Percentiles rank a stretch among this genome's conserved stretches.
phyloP scores from a whole-genome alignment of 1,284 basidiomycete species.

The Retiboletus flavoniger region DNA sequence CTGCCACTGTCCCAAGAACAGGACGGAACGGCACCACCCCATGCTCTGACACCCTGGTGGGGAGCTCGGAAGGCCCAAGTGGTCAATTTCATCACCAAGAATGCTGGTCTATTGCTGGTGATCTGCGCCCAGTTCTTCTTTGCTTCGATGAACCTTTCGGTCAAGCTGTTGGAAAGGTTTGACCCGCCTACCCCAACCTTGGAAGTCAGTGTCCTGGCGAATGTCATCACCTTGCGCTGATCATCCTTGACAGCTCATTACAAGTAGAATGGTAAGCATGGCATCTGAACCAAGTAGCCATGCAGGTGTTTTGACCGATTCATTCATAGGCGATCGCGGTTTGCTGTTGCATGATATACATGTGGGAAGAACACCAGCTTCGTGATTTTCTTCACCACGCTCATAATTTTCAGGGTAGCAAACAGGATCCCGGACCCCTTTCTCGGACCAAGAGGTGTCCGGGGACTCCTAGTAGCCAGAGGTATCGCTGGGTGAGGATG shows the following conservation, averaged over 20 bases:
- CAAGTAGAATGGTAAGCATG: slow-evolving; percentile 46
- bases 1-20: background rate
- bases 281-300: background rate
- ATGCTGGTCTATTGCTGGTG: slow-evolving; percentile 63
- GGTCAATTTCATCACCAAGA: slow-evolving; percentile 27
- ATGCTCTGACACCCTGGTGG: background rate
- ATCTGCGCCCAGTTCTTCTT: slow-evolving; percentile 61
- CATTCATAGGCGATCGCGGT: slow-evolving; percentile 42
- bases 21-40: background rate
- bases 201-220: slow-evolving; percentile 41
- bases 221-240: background rate
- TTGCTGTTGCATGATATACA: slow-evolving; percentile 44
- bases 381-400: background rate
- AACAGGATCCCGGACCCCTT: slow-evolving; percentile 63
- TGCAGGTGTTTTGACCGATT: background rate
- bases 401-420: slow-evolving; percentile 39
- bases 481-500: slow-evolving; percentile 59
- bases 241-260: slow-evolving; percentile 39
- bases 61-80: background rate
- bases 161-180: slow-evolving; percentile 59
- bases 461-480: slow-evolving; percentile 54
- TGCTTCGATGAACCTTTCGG: slow-evolving; percentile 57
- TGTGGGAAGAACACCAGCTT: slow-evolving; percentile 32
- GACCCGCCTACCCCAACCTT: slow-evolving; percentile 58
- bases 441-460: slow-evolving; percentile 66